These are phyloP conservation scores for Cladosporium sp. DNA, from an alignment of 2,329 filamentous ascomycete species.

Conservation along the genomic window DNA sequence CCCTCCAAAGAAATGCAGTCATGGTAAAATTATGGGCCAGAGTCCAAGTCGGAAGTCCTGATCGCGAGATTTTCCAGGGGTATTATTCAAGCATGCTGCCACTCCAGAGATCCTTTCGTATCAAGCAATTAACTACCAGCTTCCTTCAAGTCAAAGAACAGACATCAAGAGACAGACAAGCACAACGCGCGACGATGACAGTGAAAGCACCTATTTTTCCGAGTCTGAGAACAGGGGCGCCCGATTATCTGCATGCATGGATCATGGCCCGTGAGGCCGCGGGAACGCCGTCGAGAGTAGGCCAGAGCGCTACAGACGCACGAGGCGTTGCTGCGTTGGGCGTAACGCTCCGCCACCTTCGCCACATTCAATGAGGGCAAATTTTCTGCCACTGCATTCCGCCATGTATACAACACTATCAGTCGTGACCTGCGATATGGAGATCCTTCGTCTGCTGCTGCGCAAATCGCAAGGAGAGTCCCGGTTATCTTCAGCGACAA, in stretches of 20 bases:
- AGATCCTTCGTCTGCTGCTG: no score
- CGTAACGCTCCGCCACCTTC: no score
- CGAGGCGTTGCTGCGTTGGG: no score
- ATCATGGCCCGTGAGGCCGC: conserved; percentile 9
- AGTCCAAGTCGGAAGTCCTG: neutral
- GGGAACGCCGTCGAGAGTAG: conserved; percentile 4
- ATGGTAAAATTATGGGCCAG: neutral
- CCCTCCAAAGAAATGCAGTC: conserved; percentile 9
- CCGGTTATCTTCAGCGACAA: no score
- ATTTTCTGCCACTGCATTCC: no score
- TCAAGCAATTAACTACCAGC: no score
- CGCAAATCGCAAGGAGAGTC: no score
- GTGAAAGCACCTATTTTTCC: conserved; percentile 6
- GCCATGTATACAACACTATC: no score
- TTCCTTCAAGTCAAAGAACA: neutral
- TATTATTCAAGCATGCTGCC: neutral
- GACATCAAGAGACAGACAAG: neutral
- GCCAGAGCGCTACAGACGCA: conserved; percentile 4
- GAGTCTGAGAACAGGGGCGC: conserved; percentile 1
- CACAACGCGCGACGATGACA: neutral
- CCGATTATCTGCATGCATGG: conserved; percentile 12
- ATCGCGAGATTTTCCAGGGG: neutral
- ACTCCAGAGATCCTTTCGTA: neutral
- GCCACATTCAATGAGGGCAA: no score
- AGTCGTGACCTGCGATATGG: no score